These are phyloP conservation scores for Cladosporium sp. DNA, from an alignment of 2,329 filamentous ascomycete species.

Conservation along the genomic window DNA sequence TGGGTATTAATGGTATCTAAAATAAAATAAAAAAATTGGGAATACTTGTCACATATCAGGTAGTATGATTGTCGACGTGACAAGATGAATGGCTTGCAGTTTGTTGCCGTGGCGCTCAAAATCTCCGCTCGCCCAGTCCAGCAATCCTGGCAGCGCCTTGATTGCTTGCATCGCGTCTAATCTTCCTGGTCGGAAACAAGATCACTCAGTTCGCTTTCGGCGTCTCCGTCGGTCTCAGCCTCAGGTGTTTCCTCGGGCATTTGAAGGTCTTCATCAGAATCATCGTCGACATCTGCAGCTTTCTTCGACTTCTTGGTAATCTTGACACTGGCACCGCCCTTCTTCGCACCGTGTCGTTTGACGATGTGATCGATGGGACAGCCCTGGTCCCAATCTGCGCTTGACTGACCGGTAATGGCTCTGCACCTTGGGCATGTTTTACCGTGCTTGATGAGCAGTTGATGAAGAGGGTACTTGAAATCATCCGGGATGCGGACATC, in stretches of 20 bases:
- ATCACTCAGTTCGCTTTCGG: slow-evolving; percentile 38
- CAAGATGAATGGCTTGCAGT: background rate
- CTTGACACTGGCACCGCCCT: slow-evolving; percentile 34
- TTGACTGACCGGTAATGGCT: slow-evolving; percentile 56
- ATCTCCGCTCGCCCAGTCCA: background rate
- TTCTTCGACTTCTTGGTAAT: slow-evolving; percentile 50
- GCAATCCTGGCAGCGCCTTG: background rate
- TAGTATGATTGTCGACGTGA: no score
- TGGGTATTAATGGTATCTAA: background rate
- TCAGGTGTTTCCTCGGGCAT: slow-evolving; percentile 61
- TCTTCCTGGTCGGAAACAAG: slow-evolving; percentile 31
- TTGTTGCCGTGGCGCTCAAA: background rate
- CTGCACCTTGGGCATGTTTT: slow-evolving; percentile 57
- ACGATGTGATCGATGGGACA: slow-evolving; percentile 63
- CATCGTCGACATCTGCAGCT: slow-evolving; percentile 74
- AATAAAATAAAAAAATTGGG: background rate
- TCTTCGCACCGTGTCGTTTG: slow-evolving; percentile 51
- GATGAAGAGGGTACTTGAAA: slow-evolving; percentile 59
- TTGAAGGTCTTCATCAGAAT: slow-evolving; percentile 59
- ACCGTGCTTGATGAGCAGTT: slow-evolving; percentile 58
- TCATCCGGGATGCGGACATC: slow-evolving; percentile 58
- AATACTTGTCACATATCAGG: background rate
- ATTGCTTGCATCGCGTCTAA: background rate
- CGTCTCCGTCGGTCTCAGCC: slow-evolving; percentile 68
- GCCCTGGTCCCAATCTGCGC: slow-evolving; percentile 58